These are phyloP conservation scores for Leccinum cinnamomeum DNA, from an alignment of 1,284 basidiomycete species.

Conservation along the genomic window DNA sequence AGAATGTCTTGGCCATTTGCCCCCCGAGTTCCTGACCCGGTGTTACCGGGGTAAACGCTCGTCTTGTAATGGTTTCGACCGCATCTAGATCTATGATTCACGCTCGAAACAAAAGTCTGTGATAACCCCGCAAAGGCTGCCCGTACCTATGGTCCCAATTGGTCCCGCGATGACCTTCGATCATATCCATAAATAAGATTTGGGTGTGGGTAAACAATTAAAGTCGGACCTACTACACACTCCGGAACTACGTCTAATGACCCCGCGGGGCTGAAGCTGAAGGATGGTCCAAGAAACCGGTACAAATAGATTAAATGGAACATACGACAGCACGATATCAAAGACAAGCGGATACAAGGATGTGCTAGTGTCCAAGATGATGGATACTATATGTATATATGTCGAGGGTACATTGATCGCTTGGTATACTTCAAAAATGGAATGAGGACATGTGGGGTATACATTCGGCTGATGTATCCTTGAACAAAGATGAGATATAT, in stretches of 20 bases:
- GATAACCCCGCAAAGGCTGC: not conserved
- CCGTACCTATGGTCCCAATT: not conserved
- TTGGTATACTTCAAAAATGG: not conserved
- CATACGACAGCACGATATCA: slow-evolving; percentile 4
- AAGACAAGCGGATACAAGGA: not conserved
- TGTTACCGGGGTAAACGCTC: slow-evolving; percentile 6
- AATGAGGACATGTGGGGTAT: not conserved
- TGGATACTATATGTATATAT: not conserved
- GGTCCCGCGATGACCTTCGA: not conserved
- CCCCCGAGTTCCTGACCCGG: not conserved
- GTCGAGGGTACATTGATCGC: not conserved
- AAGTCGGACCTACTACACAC: not conserved
- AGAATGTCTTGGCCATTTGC: not conserved
- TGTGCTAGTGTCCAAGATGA: not conserved
- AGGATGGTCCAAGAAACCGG: not conserved
- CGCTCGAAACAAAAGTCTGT: not conserved
- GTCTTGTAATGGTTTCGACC: not conserved
- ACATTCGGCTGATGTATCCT: not conserved
- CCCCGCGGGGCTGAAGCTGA: not conserved
- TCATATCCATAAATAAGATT: not conserved
- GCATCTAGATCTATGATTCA: not conserved
- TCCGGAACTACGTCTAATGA: not conserved
- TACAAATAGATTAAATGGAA: slow-evolving; percentile 3
- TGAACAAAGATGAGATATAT: not conserved
- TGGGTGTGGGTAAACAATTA: not conserved